A percentile compares a stretch with the other conserved stretches of the same genome.
These are phyloP conservation scores for Neopestalotiopsis clavispora DNA, from an alignment of 2,329 filamentous ascomycete genomes.

Conservation along the genomic window DNA sequence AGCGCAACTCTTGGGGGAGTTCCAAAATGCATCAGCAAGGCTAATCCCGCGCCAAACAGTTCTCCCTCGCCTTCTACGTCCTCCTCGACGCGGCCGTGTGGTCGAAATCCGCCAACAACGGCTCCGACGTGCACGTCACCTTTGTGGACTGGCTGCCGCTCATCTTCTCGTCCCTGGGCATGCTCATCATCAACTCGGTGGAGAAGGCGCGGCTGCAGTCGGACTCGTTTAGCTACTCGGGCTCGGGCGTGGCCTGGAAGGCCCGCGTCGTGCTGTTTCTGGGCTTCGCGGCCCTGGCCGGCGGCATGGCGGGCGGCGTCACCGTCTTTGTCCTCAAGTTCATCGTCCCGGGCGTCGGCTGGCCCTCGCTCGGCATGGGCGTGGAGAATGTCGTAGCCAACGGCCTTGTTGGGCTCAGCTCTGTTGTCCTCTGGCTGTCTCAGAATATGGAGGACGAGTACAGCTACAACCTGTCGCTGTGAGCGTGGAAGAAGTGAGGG, in stretches of 20 bases:
- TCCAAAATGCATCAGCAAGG: background rate
- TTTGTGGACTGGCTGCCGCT: constrained; percentile 75
- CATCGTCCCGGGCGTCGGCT: constrained; percentile 59
- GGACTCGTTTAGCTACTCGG: constrained; percentile 67
- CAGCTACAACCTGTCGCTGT: constrained; percentile 69
- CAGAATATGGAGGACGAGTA: constrained; percentile 79
- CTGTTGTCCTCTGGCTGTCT: constrained; percentile 69
- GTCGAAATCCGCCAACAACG: constrained; percentile 66
- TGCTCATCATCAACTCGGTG: constrained; percentile 74
- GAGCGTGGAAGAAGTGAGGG: constrained; percentile 11
- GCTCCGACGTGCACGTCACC: constrained; percentile 64
- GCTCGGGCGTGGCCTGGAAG: constrained; percentile 70
- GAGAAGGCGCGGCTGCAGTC: constrained; percentile 69
- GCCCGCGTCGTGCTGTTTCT: constrained; percentile 70
- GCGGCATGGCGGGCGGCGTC: constrained; percentile 72
- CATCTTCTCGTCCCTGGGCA: constrained; percentile 69
- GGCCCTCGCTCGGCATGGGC: constrained; percentile 68
- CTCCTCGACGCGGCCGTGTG: constrained; percentile 72
- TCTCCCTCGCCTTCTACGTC: constrained; percentile 71
- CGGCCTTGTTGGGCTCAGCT: constrained; percentile 65
- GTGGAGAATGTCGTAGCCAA: constrained; percentile 71
- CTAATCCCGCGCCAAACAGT: constrained; percentile 45
- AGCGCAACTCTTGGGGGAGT: no score
- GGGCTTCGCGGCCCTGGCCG: constrained; percentile 68
- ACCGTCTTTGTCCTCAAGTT: constrained; percentile 71